Evolutionary conservation across 73 alveolate genomes (phyloP), one percentile per base, ranked within the genome.

Genomic region (Paramecium tetraurelia): DNA sequence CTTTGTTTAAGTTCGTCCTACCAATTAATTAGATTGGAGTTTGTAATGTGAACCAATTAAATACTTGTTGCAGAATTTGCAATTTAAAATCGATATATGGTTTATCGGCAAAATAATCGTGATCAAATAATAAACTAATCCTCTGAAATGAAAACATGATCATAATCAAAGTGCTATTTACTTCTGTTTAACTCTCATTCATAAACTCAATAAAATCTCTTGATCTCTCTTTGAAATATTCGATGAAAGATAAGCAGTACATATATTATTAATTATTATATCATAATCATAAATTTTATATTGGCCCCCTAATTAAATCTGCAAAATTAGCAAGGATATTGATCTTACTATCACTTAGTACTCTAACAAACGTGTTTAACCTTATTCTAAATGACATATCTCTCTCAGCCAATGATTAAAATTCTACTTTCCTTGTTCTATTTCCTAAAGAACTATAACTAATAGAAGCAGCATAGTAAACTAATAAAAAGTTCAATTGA

Each of bases 281-380:
- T 53, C 69, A 53, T 53, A 80, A 31, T 80, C 90, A 80, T 80
- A 80, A 80, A 44, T 46, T 44, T 43, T 80, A 22, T 20, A 48
- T 41, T 38, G 90, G 90, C 2, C 90, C 90, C 24, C 57, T 80
- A 5, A 80, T 80, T 22, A 80, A 80, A 29, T 80, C 90, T 4
- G 76, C 90, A 43, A 80, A 80, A 44, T 80, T 80, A 11, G 90
- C 90, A 21, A 80, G 57, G n/a, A 80, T 80, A 48, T 80, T 80
- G 11, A 80, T 80, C 24, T 80, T 80, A 7, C 90, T 80, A 43
- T 80, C 90, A 44, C 76, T 27, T 22, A 80, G 38, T n/a, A 80
- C 72, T 27, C 57, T 22, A 2, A 80, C 90, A 80, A 41, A 80
- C 5, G 46, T 80, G 8, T 44, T 22, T 22, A 80, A 43, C 21